Evolutionary conservation across 495 filamentous ascomycete species (phyloP).

Genomic region (Cenococcum geophilum): DNA sequence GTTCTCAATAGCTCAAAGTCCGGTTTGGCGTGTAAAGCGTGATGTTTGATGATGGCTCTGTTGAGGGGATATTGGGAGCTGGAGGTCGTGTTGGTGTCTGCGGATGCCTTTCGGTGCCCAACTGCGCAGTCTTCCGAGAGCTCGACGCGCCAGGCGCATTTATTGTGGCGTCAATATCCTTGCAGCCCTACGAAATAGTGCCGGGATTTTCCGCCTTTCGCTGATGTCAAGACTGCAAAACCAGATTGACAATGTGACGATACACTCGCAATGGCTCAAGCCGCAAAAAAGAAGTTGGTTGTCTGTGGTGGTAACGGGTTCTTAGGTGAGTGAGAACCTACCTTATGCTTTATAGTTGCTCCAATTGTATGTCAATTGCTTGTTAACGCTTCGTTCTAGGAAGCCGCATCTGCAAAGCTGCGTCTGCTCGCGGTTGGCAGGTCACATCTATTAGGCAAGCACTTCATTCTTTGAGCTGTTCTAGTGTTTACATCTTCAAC

Average conservation of each 20-base stretch:
- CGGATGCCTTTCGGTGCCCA: background rate
- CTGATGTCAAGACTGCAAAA: conserved; percentile 27
- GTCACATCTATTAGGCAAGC: conserved; percentile 82
- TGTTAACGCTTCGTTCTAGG: conserved; percentile 41
- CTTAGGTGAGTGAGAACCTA: conserved; percentile 49
- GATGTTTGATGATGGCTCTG: background rate
- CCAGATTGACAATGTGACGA: conserved; percentile 1
- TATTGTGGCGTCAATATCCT: conserved; percentile 12
- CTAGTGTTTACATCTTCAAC: background rate
- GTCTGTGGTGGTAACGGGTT: conserved; percentile 97
- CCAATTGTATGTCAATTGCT: conserved; percentile 13
- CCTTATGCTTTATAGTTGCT: background rate
- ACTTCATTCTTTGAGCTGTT: background rate
- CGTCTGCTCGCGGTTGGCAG: conserved; percentile 72
- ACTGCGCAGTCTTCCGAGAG: background rate
- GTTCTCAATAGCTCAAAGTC: too few relatives aligned
- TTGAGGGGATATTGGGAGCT: background rate
- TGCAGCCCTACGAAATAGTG: conserved; percentile 18
- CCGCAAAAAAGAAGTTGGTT: conserved; percentile 62
- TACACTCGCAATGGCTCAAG: conserved; percentile 25
- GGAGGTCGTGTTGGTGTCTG: background rate
- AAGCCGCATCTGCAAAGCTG: conserved; percentile 85
- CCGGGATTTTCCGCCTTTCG: background rate
- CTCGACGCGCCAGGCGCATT: background rate
- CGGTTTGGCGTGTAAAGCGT: background rate